These are phyloP conservation scores for Komagataella pseudopastoris DNA, from an alignment of 805 yeast genomes.

Conservation along the genomic window DNA sequence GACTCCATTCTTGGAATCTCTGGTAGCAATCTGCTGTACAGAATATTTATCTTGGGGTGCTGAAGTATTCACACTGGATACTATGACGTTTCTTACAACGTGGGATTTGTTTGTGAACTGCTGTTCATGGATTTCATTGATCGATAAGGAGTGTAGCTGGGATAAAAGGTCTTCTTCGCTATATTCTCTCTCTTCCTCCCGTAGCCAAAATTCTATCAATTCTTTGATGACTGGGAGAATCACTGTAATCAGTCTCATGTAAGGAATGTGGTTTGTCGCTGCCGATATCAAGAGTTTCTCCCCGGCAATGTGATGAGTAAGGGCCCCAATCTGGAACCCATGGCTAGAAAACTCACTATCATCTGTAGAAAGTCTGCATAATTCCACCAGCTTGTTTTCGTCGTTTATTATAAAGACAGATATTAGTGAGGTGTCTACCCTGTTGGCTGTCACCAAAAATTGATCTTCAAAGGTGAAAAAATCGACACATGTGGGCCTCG, in stretches of 20 bases:
- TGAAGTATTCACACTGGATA: conserved; percentile 30
- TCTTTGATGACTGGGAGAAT: conserved; percentile 20
- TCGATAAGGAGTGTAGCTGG: conserved; percentile 1
- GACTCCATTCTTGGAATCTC: conserved; percentile 26
- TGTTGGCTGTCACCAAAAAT: conserved; percentile 38
- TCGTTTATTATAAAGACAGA: conserved; percentile 22
- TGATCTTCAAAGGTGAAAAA: conserved; percentile 11
- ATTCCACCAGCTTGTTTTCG: conserved; percentile 15
- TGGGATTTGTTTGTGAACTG: conserved; percentile 12
- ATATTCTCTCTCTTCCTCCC: background rate
- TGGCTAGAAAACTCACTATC: conserved; percentile 61
- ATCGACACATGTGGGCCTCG: conserved; percentile 41
- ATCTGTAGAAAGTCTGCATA: conserved; percentile 43
- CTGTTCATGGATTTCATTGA: conserved; percentile 6
- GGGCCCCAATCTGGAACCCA: conserved; percentile 45
- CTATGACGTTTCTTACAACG: conserved; percentile 20
- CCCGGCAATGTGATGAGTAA: conserved; percentile 12
- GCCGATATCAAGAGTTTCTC: conserved; percentile 30
- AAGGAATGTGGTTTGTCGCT: conserved; percentile 72
- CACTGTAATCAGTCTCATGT: conserved; percentile 50
- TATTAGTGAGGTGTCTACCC: conserved; percentile 45
- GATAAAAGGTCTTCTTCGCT: conserved; percentile 1
- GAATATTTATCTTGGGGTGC: conserved; percentile 64
- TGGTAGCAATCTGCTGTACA: conserved; percentile 24
- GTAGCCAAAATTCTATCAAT: background rate